These are phyloP conservation scores for Rhodosporidiobolus odoratus DNA, from an alignment of 768 basidiomycete species.

Conservation along the genomic window DNA sequence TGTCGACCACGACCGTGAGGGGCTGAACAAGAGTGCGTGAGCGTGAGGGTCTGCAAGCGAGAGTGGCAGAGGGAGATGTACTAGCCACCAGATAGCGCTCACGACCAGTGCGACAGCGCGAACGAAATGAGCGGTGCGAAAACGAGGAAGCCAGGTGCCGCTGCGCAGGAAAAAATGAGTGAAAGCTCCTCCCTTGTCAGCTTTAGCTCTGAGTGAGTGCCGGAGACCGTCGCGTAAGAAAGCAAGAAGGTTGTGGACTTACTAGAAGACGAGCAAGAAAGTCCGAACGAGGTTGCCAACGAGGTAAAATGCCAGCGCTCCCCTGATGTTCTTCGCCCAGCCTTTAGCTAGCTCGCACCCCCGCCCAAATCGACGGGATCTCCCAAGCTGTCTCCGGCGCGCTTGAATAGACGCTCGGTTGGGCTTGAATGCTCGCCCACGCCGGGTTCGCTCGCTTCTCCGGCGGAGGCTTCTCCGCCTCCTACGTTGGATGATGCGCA, in stretches of 20 bases:
- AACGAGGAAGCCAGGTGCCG: slow-evolving; percentile 2
- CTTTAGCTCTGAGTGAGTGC: too few species aligned
- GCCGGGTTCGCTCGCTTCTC: neutral
- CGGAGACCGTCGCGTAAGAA: too few species aligned
- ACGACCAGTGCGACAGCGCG: neutral
- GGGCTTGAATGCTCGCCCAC: neutral
- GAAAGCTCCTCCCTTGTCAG: too few species aligned
- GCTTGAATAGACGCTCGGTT: neutral
- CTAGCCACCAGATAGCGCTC: neutral
- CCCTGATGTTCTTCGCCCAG: neutral
- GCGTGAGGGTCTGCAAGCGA: too few species aligned
- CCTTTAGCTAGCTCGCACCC: neutral
- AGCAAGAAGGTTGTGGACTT: neutral
- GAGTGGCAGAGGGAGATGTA: neutral
- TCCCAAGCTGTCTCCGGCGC: neutral
- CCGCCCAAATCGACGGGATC: neutral
- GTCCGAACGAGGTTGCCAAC: neutral
- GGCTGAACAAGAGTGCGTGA: neutral
- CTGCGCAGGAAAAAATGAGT: too few species aligned
- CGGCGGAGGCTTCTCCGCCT: neutral
- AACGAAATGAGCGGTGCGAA: neutral
- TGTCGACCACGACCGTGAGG: neutral
- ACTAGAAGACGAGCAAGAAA: slow-evolving; percentile 1
- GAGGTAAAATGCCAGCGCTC: slow-evolving; percentile 6
- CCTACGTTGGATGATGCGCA: neutral